Evolutionary conservation across 2,329 filamentous ascomycete genomes (phyloP).

Genomic region (Cytospora leucostoma): DNA sequence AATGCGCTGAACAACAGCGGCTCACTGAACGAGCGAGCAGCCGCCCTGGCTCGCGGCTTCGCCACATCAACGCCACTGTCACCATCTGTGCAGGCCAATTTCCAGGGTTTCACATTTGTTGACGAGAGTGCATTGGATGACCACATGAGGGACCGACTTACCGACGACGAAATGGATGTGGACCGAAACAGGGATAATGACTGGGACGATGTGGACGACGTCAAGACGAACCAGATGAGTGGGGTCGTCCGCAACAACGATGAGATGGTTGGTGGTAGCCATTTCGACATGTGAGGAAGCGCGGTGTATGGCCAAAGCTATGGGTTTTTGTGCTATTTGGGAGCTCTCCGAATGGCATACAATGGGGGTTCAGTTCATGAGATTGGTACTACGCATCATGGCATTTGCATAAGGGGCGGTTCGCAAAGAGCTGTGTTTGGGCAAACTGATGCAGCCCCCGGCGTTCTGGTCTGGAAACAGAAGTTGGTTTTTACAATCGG

Average conservation of each 20-base stretch:
- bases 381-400: conserved; percentile 27
- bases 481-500: conserved; percentile 17
- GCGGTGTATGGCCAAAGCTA: conserved; percentile 17
- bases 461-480: conserved; percentile 27
- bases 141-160: conserved; percentile 62
- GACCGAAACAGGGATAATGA: conserved; percentile 50
- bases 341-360: conserved; percentile 17
- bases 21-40: conserved; percentile 88
- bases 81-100: conserved; percentile 95
- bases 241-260: conserved; percentile 63
- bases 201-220: conserved; percentile 61
- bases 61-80: conserved; percentile 89
- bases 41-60: conserved; percentile 80
- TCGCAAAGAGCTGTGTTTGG: conserved; percentile 27
- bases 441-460: conserved; percentile 25
- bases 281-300: conserved; percentile 61
- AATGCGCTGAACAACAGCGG: conserved; percentile 85
- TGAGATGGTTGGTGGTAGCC: conserved; percentile 62
- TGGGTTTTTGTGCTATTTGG: conserved; percentile 2
- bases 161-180: conserved; percentile 61
- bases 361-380: conserved; percentile 22
- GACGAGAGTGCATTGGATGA: conserved; percentile 94
- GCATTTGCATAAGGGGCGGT: conserved; percentile 30
- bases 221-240: conserved; percentile 63
- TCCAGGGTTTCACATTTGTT: conserved; percentile 98